Conservation (phyloP, 345 rosid genomes). For the Laguncularia racemosa region DNA sequence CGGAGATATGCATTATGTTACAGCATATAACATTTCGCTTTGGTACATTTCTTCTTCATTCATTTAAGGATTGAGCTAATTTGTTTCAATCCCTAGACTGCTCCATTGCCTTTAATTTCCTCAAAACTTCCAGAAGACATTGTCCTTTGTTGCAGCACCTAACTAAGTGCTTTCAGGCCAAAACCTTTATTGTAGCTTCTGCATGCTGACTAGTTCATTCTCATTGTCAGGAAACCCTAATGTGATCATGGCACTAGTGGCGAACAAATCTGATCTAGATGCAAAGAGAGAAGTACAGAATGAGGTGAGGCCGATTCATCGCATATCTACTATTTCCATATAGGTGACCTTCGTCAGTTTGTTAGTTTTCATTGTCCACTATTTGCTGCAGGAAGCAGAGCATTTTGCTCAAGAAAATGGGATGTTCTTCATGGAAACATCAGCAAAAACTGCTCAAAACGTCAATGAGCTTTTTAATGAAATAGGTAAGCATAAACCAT, state of each 20-base stretch:
- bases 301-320: conserved; percentile 27
- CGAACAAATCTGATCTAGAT: conserved; percentile 51
- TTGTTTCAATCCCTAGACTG: no score
- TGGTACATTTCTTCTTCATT: no score
- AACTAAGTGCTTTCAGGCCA: background rate
- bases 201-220: no score
- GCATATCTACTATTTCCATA: no score
- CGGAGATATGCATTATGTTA: background rate
- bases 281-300: conserved; percentile 39
- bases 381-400: conserved; percentile 44
- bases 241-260: conserved; percentile 53
- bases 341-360: background rate
- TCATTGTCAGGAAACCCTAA: conserved; percentile 40
- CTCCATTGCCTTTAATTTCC: no score
- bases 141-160: background rate
- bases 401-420: conserved; percentile 55
- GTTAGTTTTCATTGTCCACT: conserved; percentile 1
- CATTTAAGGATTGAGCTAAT: no score
- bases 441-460: conserved; percentile 60
- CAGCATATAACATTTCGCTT: no score
- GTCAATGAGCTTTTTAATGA: conserved; percentile 68
- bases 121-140: background rate
- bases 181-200: no score
- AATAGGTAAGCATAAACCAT: conserved; percentile 34
- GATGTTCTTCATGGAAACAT: conserved; percentile 56